A percentile compares a stretch with the other conserved stretches of the same genome.
Conservation (phyloP, 2,329 filamentous ascomycete species). For the Ophiostoma triangulosporum region DNA sequence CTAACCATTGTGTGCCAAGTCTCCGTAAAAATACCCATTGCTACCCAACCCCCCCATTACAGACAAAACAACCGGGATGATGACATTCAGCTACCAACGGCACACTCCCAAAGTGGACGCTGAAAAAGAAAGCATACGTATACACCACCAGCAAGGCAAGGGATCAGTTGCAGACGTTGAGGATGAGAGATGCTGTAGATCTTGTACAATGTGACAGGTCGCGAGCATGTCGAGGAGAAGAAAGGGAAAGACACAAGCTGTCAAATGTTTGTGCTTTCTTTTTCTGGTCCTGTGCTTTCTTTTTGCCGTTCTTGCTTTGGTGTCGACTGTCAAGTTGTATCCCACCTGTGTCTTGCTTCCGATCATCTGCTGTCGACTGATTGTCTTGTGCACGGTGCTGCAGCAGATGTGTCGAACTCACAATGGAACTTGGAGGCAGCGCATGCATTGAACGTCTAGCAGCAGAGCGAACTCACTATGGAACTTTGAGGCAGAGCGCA, state of each 20-base stretch:
- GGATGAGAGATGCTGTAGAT: slow-evolving; percentile 25
- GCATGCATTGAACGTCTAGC: neutral
- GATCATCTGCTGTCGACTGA: neutral
- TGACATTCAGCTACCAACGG: no score
- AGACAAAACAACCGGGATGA: no score
- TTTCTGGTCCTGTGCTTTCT: neutral
- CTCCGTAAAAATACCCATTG: no score
- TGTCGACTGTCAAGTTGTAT: neutral
- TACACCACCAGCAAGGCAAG: neutral
- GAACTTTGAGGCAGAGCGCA: no score
- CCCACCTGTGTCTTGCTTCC: neutral
- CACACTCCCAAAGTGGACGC: neutral
- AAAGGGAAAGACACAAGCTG: slow-evolving; percentile 1
- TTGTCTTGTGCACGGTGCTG: slow-evolving; percentile 1
- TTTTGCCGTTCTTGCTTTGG: neutral
- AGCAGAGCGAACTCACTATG: neutral
- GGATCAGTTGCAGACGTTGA: slow-evolving; percentile 17
- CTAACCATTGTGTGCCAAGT: no score
- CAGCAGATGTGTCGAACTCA: neutral
- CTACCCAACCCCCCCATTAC: neutral
- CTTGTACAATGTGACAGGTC: slow-evolving; percentile 38
- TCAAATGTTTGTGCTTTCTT: slow-evolving; percentile 6
- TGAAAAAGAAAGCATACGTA: neutral
- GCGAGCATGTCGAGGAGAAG: slow-evolving; percentile 17
- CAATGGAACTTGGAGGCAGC: neutral